phyloP scores from a whole-genome alignment of 371 early-diverging fungal genomes.

The Chytridium lagenaria region DNA sequence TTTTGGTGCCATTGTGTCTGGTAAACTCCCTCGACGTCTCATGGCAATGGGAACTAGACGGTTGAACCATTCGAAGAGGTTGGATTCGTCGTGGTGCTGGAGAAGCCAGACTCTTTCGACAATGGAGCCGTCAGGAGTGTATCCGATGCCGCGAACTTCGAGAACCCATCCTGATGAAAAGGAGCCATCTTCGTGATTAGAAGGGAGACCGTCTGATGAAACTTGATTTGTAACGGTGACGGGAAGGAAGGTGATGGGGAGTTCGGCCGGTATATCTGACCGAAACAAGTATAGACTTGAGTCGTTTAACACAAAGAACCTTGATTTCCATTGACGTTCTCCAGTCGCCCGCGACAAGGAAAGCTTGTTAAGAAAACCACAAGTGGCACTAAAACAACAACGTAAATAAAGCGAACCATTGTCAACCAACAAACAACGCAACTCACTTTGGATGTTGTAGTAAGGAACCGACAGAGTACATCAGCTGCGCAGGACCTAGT shows the following conservation, averaged over 20 bases:
- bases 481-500: not conserved
- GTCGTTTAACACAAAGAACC: conserved; percentile 25
- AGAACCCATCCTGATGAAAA: conserved; percentile 14
- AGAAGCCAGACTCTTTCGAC: conserved; percentile 26
- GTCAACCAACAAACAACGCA: no score
- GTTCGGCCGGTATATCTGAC: not conserved
- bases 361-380: conserved; percentile 13
- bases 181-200: not conserved
- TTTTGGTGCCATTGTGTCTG: not conserved
- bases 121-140: conserved; percentile 9
- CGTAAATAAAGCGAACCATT: no score
- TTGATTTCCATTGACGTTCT: conserved; percentile 15
- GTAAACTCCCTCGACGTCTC: not conserved
- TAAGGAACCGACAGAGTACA: conserved; percentile 5
- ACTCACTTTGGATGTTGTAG: not conserved
- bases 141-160: conserved; percentile 20
- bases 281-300: conserved; percentile 23
- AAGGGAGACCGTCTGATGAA: not conserved
- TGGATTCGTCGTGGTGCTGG: conserved; percentile 19
- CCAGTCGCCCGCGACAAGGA: not conserved
- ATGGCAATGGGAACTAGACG: not conserved
- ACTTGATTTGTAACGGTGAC: not conserved
- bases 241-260: conserved; percentile 32
- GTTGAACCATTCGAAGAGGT: conserved; percentile 15
- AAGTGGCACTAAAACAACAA: conserved; percentile 1